These are phyloP conservation scores for Arachnopeziza araneosa DNA, from an alignment of 2,329 filamentous ascomycete genomes.

Conservation along the genomic window DNA sequence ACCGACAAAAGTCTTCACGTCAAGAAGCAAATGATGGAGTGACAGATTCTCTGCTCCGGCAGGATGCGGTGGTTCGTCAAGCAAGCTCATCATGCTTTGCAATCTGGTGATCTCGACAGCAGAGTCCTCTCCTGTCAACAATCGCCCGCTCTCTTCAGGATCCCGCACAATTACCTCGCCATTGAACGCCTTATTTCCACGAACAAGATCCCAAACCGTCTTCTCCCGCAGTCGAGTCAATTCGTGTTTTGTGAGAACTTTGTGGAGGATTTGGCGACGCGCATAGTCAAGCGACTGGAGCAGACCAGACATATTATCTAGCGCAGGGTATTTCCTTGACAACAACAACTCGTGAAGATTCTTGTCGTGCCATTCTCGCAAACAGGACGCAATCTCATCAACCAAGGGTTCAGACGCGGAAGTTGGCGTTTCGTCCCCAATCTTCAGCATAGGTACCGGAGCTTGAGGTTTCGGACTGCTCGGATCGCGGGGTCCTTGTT, in stretches of 20 bases:
- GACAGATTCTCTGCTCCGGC: conserved; percentile 62
- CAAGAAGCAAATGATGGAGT: conserved; percentile 76
- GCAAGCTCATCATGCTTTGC: conserved; percentile 92
- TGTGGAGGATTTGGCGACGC: conserved; percentile 85
- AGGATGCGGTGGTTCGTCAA: conserved; percentile 72
- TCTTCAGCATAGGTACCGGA: conserved; percentile 94
- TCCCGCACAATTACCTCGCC: conserved; percentile 94
- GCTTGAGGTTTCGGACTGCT: conserved; percentile 73
- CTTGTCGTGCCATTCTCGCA: conserved; percentile 97
- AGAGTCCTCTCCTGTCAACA: conserved; percentile 88
- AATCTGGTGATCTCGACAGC: conserved; percentile 85
- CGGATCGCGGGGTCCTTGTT: conserved; percentile 53
- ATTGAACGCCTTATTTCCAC: conserved; percentile 88
- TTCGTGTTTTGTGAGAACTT: conserved; percentile 84
- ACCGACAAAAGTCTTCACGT: conserved; percentile 76
- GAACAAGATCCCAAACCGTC: conserved; percentile 92
- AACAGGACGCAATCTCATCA: conserved; percentile 93
- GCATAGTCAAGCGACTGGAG: conserved; percentile 80
- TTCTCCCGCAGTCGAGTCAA: conserved; percentile 75
- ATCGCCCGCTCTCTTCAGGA: conserved; percentile 72
- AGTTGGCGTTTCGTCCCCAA: conserved; percentile 93
- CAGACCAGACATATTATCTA: conserved; percentile 77
- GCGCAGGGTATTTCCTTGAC: conserved; percentile 69
- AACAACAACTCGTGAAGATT: conserved; percentile 90
- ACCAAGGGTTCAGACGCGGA: conserved; percentile 85